Evolutionary conservation across 306 rosid genomes (phyloP), one percentile per base, ranked within the genome.

Genomic region (Parietaria judaica): DNA sequence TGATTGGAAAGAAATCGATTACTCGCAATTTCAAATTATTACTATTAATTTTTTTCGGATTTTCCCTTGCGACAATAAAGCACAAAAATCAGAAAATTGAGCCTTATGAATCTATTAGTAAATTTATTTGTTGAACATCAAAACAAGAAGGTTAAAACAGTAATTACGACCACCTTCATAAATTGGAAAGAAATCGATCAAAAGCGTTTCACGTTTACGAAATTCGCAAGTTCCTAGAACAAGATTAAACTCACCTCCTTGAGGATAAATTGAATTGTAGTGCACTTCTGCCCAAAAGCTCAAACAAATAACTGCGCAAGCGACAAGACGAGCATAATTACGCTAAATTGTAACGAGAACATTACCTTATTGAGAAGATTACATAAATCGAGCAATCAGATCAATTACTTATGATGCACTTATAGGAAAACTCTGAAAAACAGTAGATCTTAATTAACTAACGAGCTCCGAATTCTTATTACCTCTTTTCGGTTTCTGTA

Each of bases 281-380:
- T 90, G 97, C 72, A 90, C 96, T 71, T 90, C 96, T 34, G 98
- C 98, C 98, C 96, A 91, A 81, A 91, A 87, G 69, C 98, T 88
- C 75, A 91, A 72, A 74, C 73, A 80, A 76, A 91, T 81, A 65
- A 75, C 96, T 90, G 91, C 87, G 45, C 45, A 41, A 41, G 45
- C 45, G 45, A 66, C 63, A 54, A 75, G 41, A 48, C 31, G 56
- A 11, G 11, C 44, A 45, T 9, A 45, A 17, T 52, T 16, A 36
- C 45, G 45, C 6, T 41, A 41, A 41, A 41, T 2, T 23, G 31
- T 23, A 23, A 23, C 31, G 31, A 23, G 31, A 23, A 23, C 31
- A 23, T 23, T 23, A 23, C 45, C 45, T 41, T 8, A 41, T 41
- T 41, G 45, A 41, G 3, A 41, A 41, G 9, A 41, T 5, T 41